Base-by-base conservation (phyloP, 257 asterid genomes). In the Mitragyna speciosa region DNA sequence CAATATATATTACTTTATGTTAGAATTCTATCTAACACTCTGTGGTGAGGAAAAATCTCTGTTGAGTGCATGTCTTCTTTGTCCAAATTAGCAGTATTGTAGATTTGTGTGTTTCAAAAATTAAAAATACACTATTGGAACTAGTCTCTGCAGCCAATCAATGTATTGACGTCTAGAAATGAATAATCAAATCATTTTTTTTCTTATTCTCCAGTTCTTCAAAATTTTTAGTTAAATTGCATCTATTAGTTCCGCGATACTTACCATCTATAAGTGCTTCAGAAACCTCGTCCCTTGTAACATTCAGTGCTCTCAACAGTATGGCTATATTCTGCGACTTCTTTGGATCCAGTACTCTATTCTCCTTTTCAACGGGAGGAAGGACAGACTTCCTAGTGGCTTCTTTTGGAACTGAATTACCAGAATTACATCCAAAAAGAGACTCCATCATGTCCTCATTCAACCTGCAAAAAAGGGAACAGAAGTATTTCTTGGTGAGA, bases 311-410 rank as follows among this genome's bases (percentile, higher is more conserved):
- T 15, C 99, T 91, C 81, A 96, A 82, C 24, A 96, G 78, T 54
- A 96, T 96, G 64, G 99, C 98, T 59, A 96, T 94, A 87, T 96
- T 96, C 77, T 96, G 99, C 0, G 99, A 94, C 84, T 96, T 96
- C 94, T 96, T 96, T 1, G 99, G 98, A 80, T 96, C 99, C 69
- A 96, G 83, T 26, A 96, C 97, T 86, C 97, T 89, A 74, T 87
- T 90, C 83, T 91, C 98, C 84, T 85, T 90, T 80, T 92, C 95
- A 76, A 73, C 73, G 33, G 87, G 84, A 28, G 93, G 87, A 79
- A 81, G 83, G 63, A 76, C 84, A 3, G 90, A 43, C 87, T 86
- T 92, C 83, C 85, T 85, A 4, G 85, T 80, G n/a, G 88, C 87
- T 74, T 94, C 97, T 79, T 88, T 92, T 5, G 92, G 83, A 61